phyloP scores from a whole-genome alignment of 345 rosid species.

The Sonneratia caseolaris region DNA sequence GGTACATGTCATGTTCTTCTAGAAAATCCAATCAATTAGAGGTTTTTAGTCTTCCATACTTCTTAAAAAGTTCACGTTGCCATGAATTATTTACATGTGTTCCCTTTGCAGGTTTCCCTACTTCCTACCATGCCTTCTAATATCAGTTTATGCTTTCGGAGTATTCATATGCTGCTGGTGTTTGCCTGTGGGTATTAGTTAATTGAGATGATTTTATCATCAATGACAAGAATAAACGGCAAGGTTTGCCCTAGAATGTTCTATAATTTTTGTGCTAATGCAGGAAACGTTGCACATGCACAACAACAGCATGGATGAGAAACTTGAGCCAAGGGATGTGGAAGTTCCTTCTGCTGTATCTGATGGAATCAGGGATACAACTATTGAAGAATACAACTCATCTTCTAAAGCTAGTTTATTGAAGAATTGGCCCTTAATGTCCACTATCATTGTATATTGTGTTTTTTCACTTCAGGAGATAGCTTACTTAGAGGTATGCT shows the following conservation, averaged over 20 bases:
- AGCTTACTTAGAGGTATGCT: conserved; percentile 48
- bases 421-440: conserved; percentile 52
- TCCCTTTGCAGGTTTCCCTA: conserved; percentile 30
- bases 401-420: conserved; percentile 23
- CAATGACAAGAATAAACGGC: neutral
- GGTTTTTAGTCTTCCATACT: neutral
- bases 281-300: conserved; percentile 53
- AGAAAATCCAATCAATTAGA: no score
- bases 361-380: conserved; percentile 6
- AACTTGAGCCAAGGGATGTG: conserved; percentile 7
- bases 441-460: conserved; percentile 43
- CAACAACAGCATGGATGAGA: conserved; percentile 14
- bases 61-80: neutral
- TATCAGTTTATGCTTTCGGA: conserved; percentile 25
- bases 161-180: conserved; percentile 28
- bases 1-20: conserved; percentile 12
- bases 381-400: conserved; percentile 11
- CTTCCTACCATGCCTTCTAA: conserved; percentile 34
- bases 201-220: neutral
- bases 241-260: neutral
- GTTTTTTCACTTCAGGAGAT: conserved; percentile 60
- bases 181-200: conserved; percentile 27
- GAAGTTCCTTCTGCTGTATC: conserved; percentile 22
- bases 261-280: conserved; percentile 2
- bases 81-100: neutral